Evolutionary conservation across 2,329 filamentous ascomycete species (phyloP).

Genomic region (Ceratocystis alfenasii): DNA sequence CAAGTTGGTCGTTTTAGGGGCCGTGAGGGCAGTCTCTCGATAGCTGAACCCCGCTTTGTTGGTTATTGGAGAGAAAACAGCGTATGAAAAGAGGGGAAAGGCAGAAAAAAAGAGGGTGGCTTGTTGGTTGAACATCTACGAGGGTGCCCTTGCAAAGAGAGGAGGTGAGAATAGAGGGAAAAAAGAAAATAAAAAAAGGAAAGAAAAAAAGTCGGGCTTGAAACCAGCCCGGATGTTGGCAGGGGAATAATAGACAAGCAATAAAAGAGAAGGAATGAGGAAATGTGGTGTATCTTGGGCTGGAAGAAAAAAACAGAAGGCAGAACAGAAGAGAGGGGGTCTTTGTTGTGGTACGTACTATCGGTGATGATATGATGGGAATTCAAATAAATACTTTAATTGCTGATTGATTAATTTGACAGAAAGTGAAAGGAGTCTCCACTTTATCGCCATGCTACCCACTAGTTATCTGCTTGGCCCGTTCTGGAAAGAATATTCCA

Average conservation of each 20-base stretch:
- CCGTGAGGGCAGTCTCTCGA: not conserved
- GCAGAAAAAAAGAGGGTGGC: not conserved
- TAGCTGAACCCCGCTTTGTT: slow-evolving; percentile 1
- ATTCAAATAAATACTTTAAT: not conserved
- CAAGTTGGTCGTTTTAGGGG: not conserved
- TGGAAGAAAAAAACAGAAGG: not conserved
- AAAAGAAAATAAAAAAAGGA: not conserved
- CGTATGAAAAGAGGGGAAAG: not conserved
- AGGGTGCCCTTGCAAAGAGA: not conserved
- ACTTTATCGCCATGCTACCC: not conserved
- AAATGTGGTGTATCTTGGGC: not conserved
- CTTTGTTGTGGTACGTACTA: no score
- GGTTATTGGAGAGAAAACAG: not conserved
- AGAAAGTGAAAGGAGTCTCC: not conserved
- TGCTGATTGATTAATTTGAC: not conserved
- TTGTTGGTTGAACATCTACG: not conserved
- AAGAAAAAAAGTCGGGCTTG: no score
- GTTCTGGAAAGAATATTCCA: slow-evolving; percentile 15
- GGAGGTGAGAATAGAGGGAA: not conserved
- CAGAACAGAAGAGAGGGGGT: not conserved
- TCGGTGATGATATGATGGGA: not conserved
- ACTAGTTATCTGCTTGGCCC: slow-evolving; percentile 13
- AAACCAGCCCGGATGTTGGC: no score
- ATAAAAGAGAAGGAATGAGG: not conserved
- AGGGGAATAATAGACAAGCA: no score